Evolutionary conservation across 1,284 basidiomycete species (phyloP), one percentile per base, ranked within the genome.

Genomic region (Golubevia pallescens): DNA sequence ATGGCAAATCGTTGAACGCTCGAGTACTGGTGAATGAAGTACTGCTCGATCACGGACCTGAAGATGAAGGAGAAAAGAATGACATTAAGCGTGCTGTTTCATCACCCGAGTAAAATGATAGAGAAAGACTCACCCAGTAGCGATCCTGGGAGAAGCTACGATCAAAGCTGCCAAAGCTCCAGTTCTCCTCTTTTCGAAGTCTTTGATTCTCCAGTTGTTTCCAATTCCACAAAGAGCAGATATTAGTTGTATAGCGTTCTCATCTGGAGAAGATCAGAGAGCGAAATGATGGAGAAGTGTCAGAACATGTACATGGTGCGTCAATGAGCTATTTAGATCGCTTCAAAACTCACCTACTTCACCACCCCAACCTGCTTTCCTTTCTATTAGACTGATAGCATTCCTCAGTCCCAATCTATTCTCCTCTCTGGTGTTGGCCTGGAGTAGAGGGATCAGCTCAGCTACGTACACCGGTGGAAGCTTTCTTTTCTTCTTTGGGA

Each of bases 1-100:
- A 96, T 94, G 3, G 90, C 89, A 68, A 90, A 91, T 10, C 95
- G 91, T 78, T 98, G 94, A 21, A 90, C 89, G 3, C 90, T 90
- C 0, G 94, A 94, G 85, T 96, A 97, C 74, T 95, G 93, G 60
- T 92, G 92, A 68, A 91, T 91, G 87, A 97, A 98, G 86, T 94
- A 93, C 78, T 97, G 93, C 81, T 97, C 93, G 57, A 92, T 91
- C n/a, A 96, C 87, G 13, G 20, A 6, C 10, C 54, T 56, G 54
- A 13, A 6, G 13, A 28, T 7, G 13, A 28, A 6, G 7, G 34
- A 38, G 34, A 38, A 38, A 5, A 38, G 10, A 24, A 21, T 32
- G 42, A 14, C 3, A 5, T 10, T 20, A 61, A 61, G 3, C 16
- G 16, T 8, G 23, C 48, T 34, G 34, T 34, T 16, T 60, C 32